Base-by-base conservation (phyloP, 2,329 filamentous ascomycete genomes). In the Zymoseptoria crescenta region DNA sequence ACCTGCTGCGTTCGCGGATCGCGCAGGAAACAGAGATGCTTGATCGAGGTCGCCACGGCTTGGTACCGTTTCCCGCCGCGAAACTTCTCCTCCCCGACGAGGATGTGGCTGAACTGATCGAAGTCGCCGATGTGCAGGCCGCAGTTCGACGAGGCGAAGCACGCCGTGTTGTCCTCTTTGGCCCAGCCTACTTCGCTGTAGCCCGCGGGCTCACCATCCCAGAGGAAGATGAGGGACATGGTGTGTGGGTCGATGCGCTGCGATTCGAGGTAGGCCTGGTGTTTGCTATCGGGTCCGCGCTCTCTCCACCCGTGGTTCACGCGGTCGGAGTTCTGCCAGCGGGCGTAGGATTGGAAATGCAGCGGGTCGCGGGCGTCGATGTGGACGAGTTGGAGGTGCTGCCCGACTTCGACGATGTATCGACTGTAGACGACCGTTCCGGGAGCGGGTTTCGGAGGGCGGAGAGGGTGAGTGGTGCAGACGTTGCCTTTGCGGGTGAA, bases 341-440 rank as follows among this genome's bases (percentile, higher is more conserved):
- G 50, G 20, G 45, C 49, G 49, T 58, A 58, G 21, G 3, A 29
- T 24, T n/a, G 24, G 29, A 58, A 54, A 24, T 58, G 51, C 24
- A 58, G 19, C 19, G 56, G 51, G 30, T 58, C 21, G 56, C 3
- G 1, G 10, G 35, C 35, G 5, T 41, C 35, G 35, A 41, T 41
- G 10, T 41, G 35, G 13, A 41, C 10, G 3, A 41, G 35, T 16
- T 41, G 35, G 6, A 41, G 35, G 16, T n/a, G 35, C 35, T 41
- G 35, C 9, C 35, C 35, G 8, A 41, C 35, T 41, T 41, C 35
- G 35, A 41, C 35, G 10, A 92, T 87, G 77, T 86, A 92, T 58
- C 89, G 84, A 70, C 87, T 90, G 77, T 93, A 93, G 65, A 89
- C 81, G 61, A 87, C 80, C 1, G 85, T 82, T 2, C 87, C 87